Base-by-base conservation (phyloP, 2,329 filamentous ascomycete genomes). In the Aaosphaeria pasadenensis region DNA sequence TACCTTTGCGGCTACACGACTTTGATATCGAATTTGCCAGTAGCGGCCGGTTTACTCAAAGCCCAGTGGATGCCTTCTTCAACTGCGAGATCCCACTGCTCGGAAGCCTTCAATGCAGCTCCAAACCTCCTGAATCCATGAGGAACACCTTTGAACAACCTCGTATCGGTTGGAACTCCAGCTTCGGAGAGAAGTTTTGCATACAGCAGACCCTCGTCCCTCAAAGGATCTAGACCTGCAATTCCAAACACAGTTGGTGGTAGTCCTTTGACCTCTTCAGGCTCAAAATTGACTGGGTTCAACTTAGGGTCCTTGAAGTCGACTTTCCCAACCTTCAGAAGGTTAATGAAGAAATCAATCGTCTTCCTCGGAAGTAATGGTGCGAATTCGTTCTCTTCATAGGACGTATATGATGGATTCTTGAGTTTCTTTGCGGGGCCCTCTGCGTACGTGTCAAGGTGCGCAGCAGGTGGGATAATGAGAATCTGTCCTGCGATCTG, bases 141-240 rank as follows among this genome's bases (percentile, higher is more conserved):
- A 0, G 80, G 80, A 1, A 82, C 61, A 0, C 80, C 79, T 29
- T 67, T 72, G 58, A 81, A 81, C 1, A 82, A 52, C 47, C 73
- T 64, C 1, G 76, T 61, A 46, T 78, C 64, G 0, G 77, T 80
- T 0, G 78, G 73, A 0, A 82, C 76, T 69, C 75, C 74, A 43
- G 73, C 59, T 29, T 73, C 67, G 5, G 69, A 51, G 36, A 77
- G 53, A 9, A 71, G 29, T 43, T 74, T 65, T 42, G 75, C 75
- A 33, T 77, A 74, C 2, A 80, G 62, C 38, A 79, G 57, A 1
- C 64, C 77, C 49, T 80, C 77, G 32, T 80, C 77, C 29, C 77
- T 66, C 33, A 77, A 56, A 0, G 77, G 77, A 53, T 80, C 78
- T 54, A 73, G 64, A 1, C 77, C 77, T 43, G 74, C 78, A 32